Percentiles rank a stretch among this genome's conserved stretches.
Evolutionary conservation across 495 filamentous ascomycete genomes (phyloP).

Genomic region (Gamarada debralockiae): DNA sequence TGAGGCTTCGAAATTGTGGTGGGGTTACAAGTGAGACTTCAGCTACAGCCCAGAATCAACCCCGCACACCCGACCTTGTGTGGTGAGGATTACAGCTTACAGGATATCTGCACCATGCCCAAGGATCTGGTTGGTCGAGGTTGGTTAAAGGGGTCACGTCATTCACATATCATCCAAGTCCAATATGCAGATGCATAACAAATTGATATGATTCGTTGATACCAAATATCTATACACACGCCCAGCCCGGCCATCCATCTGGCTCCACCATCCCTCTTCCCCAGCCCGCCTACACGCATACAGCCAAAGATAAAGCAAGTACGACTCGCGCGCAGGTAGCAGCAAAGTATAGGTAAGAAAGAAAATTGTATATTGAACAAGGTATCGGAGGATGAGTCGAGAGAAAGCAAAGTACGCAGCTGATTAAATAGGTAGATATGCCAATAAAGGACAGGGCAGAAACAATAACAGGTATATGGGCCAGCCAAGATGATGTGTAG

Average conservation of each 20-base stretch:
- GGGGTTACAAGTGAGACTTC: too few relatives aligned
- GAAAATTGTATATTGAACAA: constrained; percentile 33
- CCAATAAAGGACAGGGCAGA: constrained; percentile 28
- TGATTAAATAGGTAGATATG: constrained; percentile 17
- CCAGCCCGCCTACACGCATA: not conserved
- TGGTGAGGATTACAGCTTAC: too few relatives aligned
- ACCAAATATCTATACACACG: not conserved
- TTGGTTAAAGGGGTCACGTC: too few relatives aligned
- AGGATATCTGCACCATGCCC: too few relatives aligned
- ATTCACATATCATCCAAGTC: too few relatives aligned
- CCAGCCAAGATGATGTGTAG: constrained; percentile 27
- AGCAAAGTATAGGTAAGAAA: constrained; percentile 5
- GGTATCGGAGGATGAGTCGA: constrained; percentile 26
- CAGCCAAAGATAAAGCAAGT: not conserved
- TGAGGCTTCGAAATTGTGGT: too few relatives aligned
- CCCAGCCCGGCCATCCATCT: not conserved
- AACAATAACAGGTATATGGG: constrained; percentile 28
- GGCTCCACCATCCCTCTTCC: too few relatives aligned
- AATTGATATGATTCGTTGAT: not conserved
- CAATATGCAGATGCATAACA: not conserved
- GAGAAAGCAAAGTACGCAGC: constrained; percentile 16
- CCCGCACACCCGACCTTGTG: too few relatives aligned
- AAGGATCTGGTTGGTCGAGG: too few relatives aligned
- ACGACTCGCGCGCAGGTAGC: not conserved
- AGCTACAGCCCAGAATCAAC: too few relatives aligned